Base-by-base conservation (phyloP, 176 grass and related monocot genomes). In the Triticum turgidum region DNA sequence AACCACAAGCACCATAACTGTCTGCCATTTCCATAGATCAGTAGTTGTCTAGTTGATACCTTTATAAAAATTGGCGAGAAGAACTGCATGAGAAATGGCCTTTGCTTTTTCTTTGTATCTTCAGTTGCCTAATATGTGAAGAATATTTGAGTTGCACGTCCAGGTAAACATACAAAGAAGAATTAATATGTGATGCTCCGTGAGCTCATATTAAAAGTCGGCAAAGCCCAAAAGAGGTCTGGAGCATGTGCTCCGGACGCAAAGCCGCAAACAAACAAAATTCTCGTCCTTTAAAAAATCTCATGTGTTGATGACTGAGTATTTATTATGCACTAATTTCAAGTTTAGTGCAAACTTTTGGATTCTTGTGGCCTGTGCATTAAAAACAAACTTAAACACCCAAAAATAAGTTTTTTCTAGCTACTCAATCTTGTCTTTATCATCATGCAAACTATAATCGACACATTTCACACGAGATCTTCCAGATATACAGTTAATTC, bases 21-120 rank as follows among this genome's bases (percentile, higher is more conserved):
- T 38, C 29, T 65, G 80, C 9, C 18, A 77, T 56, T 84, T 37
- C 14, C 14, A 89, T 73, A 59, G 18, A 80, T 77, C 70, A 76
- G 82, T 81, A 41, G 35, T 21, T 33, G 25, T 44, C 79, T 58
- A 49, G 34, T 18, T 33, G 25, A 62, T 82, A 99, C 97, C 97
- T 99, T 99, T 33, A 99, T 77, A 83, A 99, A 99, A 80, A 99
- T 97, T 25, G 97, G 97, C 44, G 97, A 99, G 80, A 99, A 97
- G 72, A 99, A 90, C 69, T 93, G 97, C 81, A 88, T 86, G 56
- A 96, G 44, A 77, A 99, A 93, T 69, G 97, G 83, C 72, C 94
- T 93, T 89, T 92, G 83, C 27, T 90, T 81, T 81, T 99, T 99
- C 83, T 99, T 99, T 35, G 59, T 77, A 83, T 97, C 94, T 78